Conservation (phyloP, 2,329 filamentous ascomycete genomes). For the Penicillium sp. region DNA sequence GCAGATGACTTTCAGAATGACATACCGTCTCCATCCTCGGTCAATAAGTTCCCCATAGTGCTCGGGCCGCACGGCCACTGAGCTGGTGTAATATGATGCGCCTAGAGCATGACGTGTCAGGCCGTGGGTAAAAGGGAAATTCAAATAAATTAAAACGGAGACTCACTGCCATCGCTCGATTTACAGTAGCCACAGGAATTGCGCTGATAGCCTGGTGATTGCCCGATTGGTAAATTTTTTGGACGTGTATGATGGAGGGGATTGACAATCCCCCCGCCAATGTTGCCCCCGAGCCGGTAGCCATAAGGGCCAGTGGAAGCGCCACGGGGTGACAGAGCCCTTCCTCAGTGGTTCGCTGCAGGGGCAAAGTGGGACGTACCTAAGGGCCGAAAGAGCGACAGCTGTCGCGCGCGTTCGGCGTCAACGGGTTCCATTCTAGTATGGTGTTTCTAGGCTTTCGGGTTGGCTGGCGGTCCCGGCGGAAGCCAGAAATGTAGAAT, state of each 20-base stretch:
- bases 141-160: constrained; percentile 2
- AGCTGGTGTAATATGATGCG: constrained; percentile 49
- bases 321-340: constrained; percentile 32
- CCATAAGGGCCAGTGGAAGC: constrained; percentile 28
- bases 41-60: constrained; percentile 52
- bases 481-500: constrained; percentile 12
- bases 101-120: constrained; percentile 32
- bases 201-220: constrained; percentile 41
- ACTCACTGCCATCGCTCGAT: constrained; percentile 47
- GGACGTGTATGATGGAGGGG: background rate
- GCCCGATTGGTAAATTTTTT: constrained; percentile 1
- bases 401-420: constrained; percentile 41
- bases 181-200: constrained; percentile 53
- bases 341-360: constrained; percentile 34
- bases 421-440: constrained; percentile 32
- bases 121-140: background rate
- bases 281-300: background rate
- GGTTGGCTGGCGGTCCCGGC: constrained; percentile 15
- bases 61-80: constrained; percentile 42
- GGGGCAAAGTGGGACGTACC: constrained; percentile 36
- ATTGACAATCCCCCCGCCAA: background rate
- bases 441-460: background rate
- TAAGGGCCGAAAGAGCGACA: constrained; percentile 47
- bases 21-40: constrained; percentile 51
- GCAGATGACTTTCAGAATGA: background rate